Conservation (phyloP, 129 eudicot genomes). For the Pulicaria dysenterica region DNA sequence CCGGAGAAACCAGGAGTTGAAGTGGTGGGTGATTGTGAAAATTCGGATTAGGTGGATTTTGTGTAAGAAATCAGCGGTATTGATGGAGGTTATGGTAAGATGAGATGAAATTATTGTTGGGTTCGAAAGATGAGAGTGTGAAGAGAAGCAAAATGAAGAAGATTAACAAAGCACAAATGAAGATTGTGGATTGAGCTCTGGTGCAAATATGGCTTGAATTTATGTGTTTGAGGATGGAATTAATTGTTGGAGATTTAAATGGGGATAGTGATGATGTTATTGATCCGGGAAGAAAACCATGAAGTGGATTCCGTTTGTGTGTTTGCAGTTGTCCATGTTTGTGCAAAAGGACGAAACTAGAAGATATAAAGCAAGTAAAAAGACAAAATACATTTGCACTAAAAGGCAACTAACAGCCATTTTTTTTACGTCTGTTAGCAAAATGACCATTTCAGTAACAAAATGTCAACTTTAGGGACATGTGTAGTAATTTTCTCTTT, state of each 20-base stretch:
- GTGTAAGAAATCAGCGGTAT: slow-evolving; percentile 33
- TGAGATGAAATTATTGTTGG: slow-evolving; percentile 39
- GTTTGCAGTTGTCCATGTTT: too few relatives aligned
- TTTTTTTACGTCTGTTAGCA: too few relatives aligned
- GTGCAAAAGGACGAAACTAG: too few relatives aligned
- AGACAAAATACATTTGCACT: too few relatives aligned
- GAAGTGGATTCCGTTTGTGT: too few relatives aligned
- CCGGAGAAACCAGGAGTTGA: slow-evolving; percentile 30
- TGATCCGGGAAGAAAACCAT: slow-evolving; percentile 74
- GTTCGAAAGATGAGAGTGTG: slow-evolving; percentile 81
- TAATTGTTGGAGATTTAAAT: slow-evolving; percentile 28
- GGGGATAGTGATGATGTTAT: slow-evolving; percentile 33
- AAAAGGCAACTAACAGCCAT: too few relatives aligned
- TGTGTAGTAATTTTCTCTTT: too few relatives aligned
- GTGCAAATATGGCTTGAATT: slow-evolving; percentile 56
- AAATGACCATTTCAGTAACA: too few relatives aligned
- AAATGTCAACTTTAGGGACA: too few relatives aligned
- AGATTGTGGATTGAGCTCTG: slow-evolving; percentile 79
- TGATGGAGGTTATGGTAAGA: slow-evolving; percentile 29
- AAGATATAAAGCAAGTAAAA: too few relatives aligned
- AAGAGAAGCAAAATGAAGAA: slow-evolving; percentile 67
- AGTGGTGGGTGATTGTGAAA: slow-evolving; percentile 26
- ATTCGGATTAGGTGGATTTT: not conserved
- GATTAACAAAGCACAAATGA: slow-evolving; percentile 67
- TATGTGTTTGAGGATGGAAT: slow-evolving; percentile 42